These are phyloP conservation scores for Crataegus laevigata DNA, from an alignment of 306 rosid species.

Conservation along the genomic window DNA sequence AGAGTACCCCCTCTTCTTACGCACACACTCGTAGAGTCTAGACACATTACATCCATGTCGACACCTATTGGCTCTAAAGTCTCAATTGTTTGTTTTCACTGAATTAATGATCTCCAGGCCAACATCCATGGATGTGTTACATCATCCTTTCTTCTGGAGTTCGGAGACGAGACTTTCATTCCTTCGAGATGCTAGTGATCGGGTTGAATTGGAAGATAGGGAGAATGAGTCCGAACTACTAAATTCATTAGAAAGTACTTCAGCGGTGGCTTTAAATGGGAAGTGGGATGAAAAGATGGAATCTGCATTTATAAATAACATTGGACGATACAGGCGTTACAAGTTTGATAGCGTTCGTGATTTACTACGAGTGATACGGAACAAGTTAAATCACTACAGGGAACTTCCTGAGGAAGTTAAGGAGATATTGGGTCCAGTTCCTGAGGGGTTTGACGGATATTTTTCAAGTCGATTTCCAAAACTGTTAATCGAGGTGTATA, in stretches of 20 bases:
- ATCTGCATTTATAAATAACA: slow-evolving; percentile 24
- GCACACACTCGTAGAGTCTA: not conserved
- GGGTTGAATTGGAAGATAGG: slow-evolving; percentile 39
- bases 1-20: not conserved
- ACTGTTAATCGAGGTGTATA: slow-evolving; percentile 57
- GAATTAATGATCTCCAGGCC: slow-evolving; percentile 19
- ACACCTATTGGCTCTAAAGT: not conserved
- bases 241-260: slow-evolving; percentile 24
- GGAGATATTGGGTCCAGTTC: slow-evolving; percentile 48
- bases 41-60: not conserved
- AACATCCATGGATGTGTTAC: slow-evolving; percentile 23
- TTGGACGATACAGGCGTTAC: slow-evolving; percentile 38
- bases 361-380: slow-evolving; percentile 33
- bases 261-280: slow-evolving; percentile 26
- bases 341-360: slow-evolving; percentile 30
- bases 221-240: slow-evolving; percentile 22
- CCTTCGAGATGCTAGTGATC: slow-evolving; percentile 36
- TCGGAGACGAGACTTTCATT: slow-evolving; percentile 28
- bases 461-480: slow-evolving; percentile 61
- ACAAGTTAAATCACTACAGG: slow-evolving; percentile 35
- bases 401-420: slow-evolving; percentile 32
- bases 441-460: slow-evolving; percentile 54
- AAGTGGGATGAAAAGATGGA: slow-evolving; percentile 41
- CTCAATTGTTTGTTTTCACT: not conserved
- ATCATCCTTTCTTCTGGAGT: slow-evolving; percentile 40